Evolutionary conservation across 2,329 filamentous ascomycete species (phyloP), one percentile per base, ranked within the genome.

Genomic region (Penicillium occitanis): DNA sequence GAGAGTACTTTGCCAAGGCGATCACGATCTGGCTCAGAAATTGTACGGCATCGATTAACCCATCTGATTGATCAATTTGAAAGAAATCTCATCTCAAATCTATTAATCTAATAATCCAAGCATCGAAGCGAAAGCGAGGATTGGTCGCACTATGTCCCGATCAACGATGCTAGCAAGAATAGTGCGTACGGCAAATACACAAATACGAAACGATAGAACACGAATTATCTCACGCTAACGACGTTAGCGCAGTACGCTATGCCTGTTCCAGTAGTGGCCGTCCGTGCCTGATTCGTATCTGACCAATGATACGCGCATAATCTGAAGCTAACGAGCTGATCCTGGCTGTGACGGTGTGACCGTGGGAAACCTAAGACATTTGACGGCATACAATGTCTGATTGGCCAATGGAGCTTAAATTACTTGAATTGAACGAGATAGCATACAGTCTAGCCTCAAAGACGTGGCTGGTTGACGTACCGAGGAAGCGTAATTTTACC

Each of bases 331-430:
- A 8, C 37, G 37, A 22, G 5, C 40, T 59, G 37, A 59, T 59
- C 57, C 57, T 42, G 17, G 57, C 28, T 35, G 51, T 35, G 17
- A 55, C 28, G 30, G 7, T 35, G 57, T 44, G 37, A n/a, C 57
- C 33, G 3, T 58, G 55, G 33, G 11, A 59, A 58, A 59, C 35
- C 3, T 57, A 57, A 57, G 53, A 57, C 53, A 37, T 51, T n/a
- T 3, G 30, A 59, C 13, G 13, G 5, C 13, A 19, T 57, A 57
- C 10, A 7, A 8, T 8, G 13, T 46, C 19, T 60, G 40, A 60
- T 60, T 60, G 40, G 57, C 14, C 40, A 33, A 46, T 30, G 40
- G 8, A 60, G 13, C 57, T 46, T 19, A 25, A 40, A 57, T 57
- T 14, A 14, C 33, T 37, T 55, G 28, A 35, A 19, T 19, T 35